A percentile compares a stretch with the other conserved stretches of the same genome.
phyloP scores from a whole-genome alignment of 2,329 filamentous ascomycete genomes.

The Mycosphaerella arachidis region DNA sequence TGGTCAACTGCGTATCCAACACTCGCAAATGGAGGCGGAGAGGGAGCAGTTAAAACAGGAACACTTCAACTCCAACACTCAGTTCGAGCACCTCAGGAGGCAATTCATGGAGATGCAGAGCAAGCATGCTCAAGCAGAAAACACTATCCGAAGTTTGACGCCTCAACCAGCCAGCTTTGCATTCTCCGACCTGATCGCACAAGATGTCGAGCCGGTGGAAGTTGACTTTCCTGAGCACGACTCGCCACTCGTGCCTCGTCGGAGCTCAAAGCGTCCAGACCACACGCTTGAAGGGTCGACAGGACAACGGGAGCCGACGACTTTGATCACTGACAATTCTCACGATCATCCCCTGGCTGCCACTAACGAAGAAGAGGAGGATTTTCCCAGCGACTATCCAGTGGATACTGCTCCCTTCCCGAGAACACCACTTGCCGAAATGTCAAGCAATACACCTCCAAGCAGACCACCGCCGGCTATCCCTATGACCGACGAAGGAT shows the following conservation, averaged over 20 bases:
- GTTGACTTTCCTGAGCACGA: conserved; percentile 3
- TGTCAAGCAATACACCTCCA: conserved; percentile 11
- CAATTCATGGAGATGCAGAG: neutral
- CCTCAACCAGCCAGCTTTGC: conserved; percentile 8
- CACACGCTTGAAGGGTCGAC: neutral
- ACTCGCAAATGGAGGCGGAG: neutral
- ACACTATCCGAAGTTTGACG: neutral
- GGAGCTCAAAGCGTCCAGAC: conserved; percentile 20
- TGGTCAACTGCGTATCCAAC: neutral
- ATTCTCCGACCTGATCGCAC: conserved; percentile 21
- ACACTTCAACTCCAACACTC: neutral
- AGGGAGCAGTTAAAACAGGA: neutral
- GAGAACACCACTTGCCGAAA: conserved; percentile 11
- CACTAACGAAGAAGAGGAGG: conserved; percentile 9
- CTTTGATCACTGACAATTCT: conserved; percentile 18
- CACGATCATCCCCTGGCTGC: neutral
- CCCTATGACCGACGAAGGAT: conserved; percentile 58
- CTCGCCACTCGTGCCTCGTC: conserved; percentile 10
- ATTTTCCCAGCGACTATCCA: neutral
- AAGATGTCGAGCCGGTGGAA: conserved; percentile 18
- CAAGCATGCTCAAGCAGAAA: neutral
- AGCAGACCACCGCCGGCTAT: conserved; percentile 11
- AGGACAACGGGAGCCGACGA: conserved; percentile 7
- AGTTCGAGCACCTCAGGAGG: neutral
- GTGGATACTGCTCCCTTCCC: neutral